Conservation (phyloP, 306 rosid species). For the Quillaja saponaria region DNA sequence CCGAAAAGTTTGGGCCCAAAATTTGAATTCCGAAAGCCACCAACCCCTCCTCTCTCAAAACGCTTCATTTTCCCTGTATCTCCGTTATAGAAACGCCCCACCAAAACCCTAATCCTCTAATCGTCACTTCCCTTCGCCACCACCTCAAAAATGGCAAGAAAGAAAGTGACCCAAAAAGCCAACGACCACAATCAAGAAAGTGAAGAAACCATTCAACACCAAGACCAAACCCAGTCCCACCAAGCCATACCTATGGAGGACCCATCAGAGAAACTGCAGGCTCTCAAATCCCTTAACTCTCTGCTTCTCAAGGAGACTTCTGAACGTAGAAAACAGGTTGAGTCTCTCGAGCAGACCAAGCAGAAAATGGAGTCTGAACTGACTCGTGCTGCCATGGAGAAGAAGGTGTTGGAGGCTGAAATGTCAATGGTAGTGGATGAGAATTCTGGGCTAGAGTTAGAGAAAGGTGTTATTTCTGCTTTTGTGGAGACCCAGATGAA, state of each 20-base stretch:
- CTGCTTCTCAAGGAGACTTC: conserved; percentile 60
- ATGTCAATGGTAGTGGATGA: conserved; percentile 27
- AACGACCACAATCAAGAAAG: conserved; percentile 21
- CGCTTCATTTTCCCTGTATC: background rate
- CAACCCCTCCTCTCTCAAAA: conserved; percentile 21
- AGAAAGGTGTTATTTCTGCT: conserved; percentile 39
- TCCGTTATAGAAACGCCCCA: conserved; percentile 28
- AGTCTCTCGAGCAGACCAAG: conserved; percentile 37
- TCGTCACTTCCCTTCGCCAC: conserved; percentile 16
- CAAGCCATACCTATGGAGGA: conserved; percentile 37
- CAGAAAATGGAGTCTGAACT: conserved; percentile 38
- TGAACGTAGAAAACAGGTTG: conserved; percentile 48
- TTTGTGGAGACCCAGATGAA: conserved; percentile 39
- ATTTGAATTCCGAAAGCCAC: conserved; percentile 25
- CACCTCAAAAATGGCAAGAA: conserved; percentile 62
- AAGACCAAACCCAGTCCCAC: background rate
- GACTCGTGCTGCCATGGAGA: conserved; percentile 31
- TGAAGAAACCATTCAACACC: conserved; percentile 16
- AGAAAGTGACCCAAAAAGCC: conserved; percentile 46
- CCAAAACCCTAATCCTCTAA: conserved; percentile 42
- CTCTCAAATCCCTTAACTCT: conserved; percentile 65
- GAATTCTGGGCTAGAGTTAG: conserved; percentile 36
- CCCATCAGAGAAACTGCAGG: conserved; percentile 49
- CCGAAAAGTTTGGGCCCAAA: conserved; percentile 26
- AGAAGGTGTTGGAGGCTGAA: conserved; percentile 29